phyloP scores from a whole-genome alignment of 495 filamentous ascomycete species.

The Extremus antarcticus region DNA sequence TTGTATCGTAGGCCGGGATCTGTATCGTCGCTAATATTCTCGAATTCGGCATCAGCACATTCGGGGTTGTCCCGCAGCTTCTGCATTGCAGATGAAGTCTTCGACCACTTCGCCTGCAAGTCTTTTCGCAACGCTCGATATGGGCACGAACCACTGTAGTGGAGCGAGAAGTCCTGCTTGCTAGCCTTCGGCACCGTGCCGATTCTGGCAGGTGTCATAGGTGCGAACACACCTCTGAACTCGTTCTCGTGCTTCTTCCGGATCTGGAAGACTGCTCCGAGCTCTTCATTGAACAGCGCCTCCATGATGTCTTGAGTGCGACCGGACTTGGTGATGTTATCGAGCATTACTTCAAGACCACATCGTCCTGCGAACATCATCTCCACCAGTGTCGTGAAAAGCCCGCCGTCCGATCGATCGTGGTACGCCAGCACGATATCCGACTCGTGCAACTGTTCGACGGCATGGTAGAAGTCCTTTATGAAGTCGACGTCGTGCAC shows the following conservation, averaged over 20 bases:
- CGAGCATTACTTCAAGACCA: conserved; percentile 75
- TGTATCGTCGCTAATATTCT: conserved; percentile 58
- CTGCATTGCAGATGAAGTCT: conserved; percentile 86
- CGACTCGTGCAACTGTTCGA: conserved; percentile 73
- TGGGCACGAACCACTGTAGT: conserved; percentile 53
- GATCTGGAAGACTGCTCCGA: conserved; percentile 96
- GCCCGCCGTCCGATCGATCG: conserved; percentile 84
- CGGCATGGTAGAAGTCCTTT: conserved; percentile 85
- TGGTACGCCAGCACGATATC: conserved; percentile 90
- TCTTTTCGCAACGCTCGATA: conserved; percentile 56
- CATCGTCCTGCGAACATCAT: conserved; percentile 98
- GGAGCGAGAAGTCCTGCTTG: conserved; percentile 73
- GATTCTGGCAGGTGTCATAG: conserved; percentile 44
- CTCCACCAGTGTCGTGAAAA: conserved; percentile 83
- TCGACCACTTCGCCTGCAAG: conserved; percentile 81
- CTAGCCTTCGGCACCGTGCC: conserved; percentile 56
- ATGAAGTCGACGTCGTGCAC: conserved; percentile 70
- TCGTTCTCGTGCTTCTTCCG: conserved; percentile 69
- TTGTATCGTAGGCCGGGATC: conserved; percentile 83
- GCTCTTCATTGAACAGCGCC: conserved; percentile 86
- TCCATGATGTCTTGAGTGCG: conserved; percentile 51
- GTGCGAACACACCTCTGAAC: conserved; percentile 80
- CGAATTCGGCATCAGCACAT: conserved; percentile 79
- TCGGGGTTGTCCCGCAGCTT: conserved; percentile 76
- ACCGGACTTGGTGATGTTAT: conserved; percentile 48